A percentile compares a stretch with the other conserved stretches of the same genome.
Evolutionary conservation across 2,329 filamentous ascomycete genomes (phyloP).

Genomic region (Penicillium sp.): DNA sequence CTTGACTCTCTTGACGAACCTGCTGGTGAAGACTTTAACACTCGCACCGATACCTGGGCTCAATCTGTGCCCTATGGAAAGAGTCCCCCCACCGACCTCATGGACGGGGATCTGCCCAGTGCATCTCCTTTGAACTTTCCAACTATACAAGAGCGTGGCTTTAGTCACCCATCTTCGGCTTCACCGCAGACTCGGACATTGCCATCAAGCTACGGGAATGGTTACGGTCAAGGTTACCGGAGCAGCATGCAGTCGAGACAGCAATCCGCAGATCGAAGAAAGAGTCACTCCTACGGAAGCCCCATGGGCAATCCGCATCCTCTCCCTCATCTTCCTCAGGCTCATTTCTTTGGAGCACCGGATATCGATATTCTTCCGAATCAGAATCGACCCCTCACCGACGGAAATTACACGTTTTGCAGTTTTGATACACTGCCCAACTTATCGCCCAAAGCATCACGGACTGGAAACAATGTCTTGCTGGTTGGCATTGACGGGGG

Average conservation of each 20-base stretch:
- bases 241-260: constrained; percentile 40
- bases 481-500: constrained; percentile 79
- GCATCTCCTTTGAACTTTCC: constrained; percentile 45
- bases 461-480: constrained; percentile 61
- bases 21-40: constrained; percentile 35
- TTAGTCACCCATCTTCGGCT: constrained; percentile 45
- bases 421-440: constrained; percentile 71
- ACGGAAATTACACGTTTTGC: constrained; percentile 72
- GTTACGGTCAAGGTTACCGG: constrained; percentile 42
- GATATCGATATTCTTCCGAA: constrained; percentile 64
- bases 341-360: constrained; percentile 75
- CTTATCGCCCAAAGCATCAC: constrained; percentile 44
- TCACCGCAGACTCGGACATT: constrained; percentile 45
- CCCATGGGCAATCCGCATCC: constrained; percentile 48
- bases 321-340: constrained; percentile 71
- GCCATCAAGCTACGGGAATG: constrained; percentile 46
- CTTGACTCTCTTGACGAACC: constrained; percentile 35
- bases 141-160: constrained; percentile 39
- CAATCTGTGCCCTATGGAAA: constrained; percentile 47
- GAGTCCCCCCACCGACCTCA: constrained; percentile 44
- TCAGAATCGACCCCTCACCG: constrained; percentile 22
- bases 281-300: constrained; percentile 40
- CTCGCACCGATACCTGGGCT: constrained; percentile 47
- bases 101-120: constrained; percentile 35
- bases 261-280: constrained; percentile 39